These are phyloP conservation scores for Eucalyptus marginata DNA, from an alignment of 345 rosid species.

Conservation along the genomic window DNA sequence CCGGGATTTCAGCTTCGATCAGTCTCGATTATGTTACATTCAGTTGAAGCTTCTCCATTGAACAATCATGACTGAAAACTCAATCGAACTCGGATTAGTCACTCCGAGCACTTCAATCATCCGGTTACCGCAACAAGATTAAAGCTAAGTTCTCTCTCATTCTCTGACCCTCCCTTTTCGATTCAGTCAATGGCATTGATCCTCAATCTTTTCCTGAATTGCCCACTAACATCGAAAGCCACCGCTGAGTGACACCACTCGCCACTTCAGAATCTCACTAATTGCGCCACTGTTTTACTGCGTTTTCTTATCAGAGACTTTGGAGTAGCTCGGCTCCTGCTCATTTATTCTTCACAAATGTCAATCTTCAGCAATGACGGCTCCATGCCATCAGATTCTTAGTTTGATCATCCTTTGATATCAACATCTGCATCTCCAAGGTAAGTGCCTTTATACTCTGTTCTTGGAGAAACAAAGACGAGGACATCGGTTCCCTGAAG, in stretches of 20 bases:
- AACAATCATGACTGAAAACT: background rate
- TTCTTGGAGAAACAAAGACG: background rate
- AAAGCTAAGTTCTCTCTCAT: background rate
- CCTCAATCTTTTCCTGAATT: no score
- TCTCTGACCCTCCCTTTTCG: no score
- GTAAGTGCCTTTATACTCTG: background rate
- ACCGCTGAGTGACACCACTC: background rate
- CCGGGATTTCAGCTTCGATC: background rate
- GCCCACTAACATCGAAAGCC: background rate
- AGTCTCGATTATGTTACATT: background rate
- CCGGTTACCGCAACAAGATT: background rate
- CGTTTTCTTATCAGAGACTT: background rate
- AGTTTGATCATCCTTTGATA: background rate
- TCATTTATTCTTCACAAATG: background rate
- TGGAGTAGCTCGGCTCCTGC: background rate
- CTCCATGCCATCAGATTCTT: background rate
- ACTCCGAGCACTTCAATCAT: background rate
- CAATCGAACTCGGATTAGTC: background rate
- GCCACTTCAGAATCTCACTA: background rate
- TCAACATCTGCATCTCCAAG: background rate
- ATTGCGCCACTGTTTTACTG: background rate
- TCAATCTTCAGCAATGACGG: no score
- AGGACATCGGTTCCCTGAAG: background rate
- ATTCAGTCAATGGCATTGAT: background rate
- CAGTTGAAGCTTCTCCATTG: background rate